Percentiles rank a stretch among this genome's conserved stretches.
phyloP scores from a whole-genome alignment of 2,329 filamentous ascomycete species.

The Ophiostoma piceae region DNA sequence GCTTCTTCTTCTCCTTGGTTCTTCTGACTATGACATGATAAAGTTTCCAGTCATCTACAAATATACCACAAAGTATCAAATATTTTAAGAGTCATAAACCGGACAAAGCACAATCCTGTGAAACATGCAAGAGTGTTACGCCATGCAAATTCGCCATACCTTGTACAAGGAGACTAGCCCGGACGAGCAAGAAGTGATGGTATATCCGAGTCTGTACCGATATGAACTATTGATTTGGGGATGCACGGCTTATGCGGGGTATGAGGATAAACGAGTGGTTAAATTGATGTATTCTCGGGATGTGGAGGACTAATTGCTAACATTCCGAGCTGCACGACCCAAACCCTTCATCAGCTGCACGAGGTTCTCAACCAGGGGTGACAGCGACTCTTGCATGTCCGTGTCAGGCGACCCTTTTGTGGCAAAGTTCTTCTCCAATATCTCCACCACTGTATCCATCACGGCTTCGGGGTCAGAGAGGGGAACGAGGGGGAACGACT shows the following conservation, averaged over 20 bases:
- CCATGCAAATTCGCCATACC: constrained; percentile 2
- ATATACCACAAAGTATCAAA: background rate
- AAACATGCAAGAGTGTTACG: background rate
- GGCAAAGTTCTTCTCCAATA: constrained; percentile 50
- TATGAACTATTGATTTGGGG: background rate
- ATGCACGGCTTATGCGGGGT: background rate
- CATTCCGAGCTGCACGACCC: constrained; percentile 31
- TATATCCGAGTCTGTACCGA: background rate
- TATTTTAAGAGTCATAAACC: background rate
- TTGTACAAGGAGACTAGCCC: background rate
- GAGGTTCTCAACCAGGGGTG: constrained; percentile 63
- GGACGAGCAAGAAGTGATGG: background rate
- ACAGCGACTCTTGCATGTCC: constrained; percentile 35
- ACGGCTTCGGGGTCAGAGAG: constrained; percentile 54
- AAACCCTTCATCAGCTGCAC: constrained; percentile 59
- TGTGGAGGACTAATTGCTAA: constrained; percentile 17
- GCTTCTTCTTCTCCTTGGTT: background rate
- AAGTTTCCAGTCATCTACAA: background rate
- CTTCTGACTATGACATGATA: background rate
- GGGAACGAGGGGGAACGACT: constrained; percentile 30
- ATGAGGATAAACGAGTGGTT: background rate
- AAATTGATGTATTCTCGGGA: background rate
- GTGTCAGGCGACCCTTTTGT: constrained; percentile 22
- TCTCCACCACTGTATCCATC: constrained; percentile 54
- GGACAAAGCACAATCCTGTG: background rate